Conservation (phyloP, 306 rosid species). For the Medicago arabica region DNA sequence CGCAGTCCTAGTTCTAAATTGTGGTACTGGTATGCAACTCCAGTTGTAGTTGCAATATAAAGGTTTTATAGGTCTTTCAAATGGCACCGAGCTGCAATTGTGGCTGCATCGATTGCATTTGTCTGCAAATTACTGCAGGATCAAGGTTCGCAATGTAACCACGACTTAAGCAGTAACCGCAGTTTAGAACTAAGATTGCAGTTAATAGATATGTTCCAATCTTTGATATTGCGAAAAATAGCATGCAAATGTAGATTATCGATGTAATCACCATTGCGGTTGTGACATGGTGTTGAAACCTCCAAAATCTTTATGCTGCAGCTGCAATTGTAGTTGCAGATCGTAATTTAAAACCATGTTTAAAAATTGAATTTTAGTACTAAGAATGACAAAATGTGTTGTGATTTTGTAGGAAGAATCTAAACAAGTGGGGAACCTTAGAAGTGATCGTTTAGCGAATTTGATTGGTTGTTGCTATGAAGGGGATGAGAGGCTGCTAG, state of each 20-base stretch:
- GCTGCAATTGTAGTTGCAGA: neutral
- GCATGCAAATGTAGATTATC: neutral
- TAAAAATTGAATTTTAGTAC: neutral
- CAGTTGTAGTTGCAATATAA: neutral
- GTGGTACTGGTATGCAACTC: neutral
- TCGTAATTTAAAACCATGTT: neutral
- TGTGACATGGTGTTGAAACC: neutral
- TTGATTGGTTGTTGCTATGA: slow-evolving; percentile 88
- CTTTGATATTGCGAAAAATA: neutral
- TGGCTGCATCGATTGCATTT: no score
- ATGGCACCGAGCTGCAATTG: no score
- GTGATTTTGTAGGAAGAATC: slow-evolving; percentile 71
- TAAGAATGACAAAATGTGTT: slow-evolving; percentile 31
- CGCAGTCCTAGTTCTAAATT: neutral
- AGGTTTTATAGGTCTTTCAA: no score
- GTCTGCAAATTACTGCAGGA: neutral
- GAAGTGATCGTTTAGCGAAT: slow-evolving; percentile 86
- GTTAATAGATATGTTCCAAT: neutral
- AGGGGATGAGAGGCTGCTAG: slow-evolving; percentile 87
- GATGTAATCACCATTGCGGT: neutral
- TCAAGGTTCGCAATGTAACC: neutral
- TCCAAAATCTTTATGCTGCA: neutral
- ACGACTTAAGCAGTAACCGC: neutral
- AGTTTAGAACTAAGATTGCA: neutral
- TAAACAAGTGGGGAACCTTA: slow-evolving; percentile 74